Evolutionary conservation across 306 rosid species (phyloP), one percentile per base, ranked within the genome.

Genomic region (Inga leiocalycina): DNA sequence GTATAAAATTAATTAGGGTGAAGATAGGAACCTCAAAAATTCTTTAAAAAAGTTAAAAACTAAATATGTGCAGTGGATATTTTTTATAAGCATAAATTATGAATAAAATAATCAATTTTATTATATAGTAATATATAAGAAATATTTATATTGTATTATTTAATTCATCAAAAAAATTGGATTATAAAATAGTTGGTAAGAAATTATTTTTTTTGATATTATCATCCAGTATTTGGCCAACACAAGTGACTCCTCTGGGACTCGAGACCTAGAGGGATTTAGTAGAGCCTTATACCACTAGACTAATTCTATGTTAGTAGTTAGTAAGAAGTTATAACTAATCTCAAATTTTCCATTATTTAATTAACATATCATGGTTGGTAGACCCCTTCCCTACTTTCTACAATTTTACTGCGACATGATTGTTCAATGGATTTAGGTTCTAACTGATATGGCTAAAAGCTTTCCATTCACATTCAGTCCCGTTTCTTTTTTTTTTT

Each of bases 401-500:
- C 79, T 87, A 84, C 80, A 85, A 87, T 34, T 90, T 79, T 88
- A 87, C 92, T 75, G 77, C 86, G 79, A 77, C 85, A 90, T 94
- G 89, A 93, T 94, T 91, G 90, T 89, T 79, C 46, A 88, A 86
- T 84, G 86, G 90, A 91, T 93, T 86, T 86, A 84, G 45, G 71
- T 74, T 84, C 84, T 79, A 90, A 75, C 80, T 77, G 74, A 84
- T 84, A 86, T 81, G 84, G 80, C 89, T 57, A 79, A 90, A 89
- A 87, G 84, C 59, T 71, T 73, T 62, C 48, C 20, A 12, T 82
- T 24, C 81, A 44, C 16, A 61, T 57, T 54, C n/a, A 20, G 62
- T 52, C 5, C 59, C 30, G 30, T 48, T 0, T 3, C 2, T 48
- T 48, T 13, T 2, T 4, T 4, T 16, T 16, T 51, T 16, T 3